A percentile compares a stretch with the other conserved stretches of the same genome.
These are phyloP conservation scores for Magnolia officinalis DNA, from an alignment of 164 flowering plant genomes.

Conservation along the genomic window DNA sequence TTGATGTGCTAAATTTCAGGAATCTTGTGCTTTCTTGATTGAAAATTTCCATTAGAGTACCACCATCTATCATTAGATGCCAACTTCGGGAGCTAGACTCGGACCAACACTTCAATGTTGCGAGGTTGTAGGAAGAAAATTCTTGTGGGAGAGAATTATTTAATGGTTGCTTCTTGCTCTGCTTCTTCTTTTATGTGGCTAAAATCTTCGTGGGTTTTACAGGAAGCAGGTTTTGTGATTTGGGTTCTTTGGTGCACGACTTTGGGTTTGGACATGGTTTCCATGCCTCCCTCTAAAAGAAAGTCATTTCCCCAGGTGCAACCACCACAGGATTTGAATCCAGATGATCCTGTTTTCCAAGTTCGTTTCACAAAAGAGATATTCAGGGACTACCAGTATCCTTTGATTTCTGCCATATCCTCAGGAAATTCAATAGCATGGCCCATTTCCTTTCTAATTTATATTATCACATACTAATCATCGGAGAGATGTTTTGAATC, in stretches of 20 bases:
- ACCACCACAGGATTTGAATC: conserved; percentile 65
- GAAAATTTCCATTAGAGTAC: too few relatives aligned
- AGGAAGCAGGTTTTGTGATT: conserved; percentile 2
- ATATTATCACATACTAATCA: background rate
- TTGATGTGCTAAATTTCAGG: too few relatives aligned
- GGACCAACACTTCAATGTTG: too few relatives aligned
- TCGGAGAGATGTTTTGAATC: background rate
- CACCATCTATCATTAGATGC: too few relatives aligned
- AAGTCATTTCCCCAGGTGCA: conserved; percentile 58
- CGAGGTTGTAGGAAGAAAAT: too few relatives aligned
- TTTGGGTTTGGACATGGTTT: conserved; percentile 11
- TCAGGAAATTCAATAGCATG: conserved; percentile 4
- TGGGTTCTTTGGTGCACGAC: background rate
- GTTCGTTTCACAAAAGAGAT: conserved; percentile 92
- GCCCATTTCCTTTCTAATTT: background rate
- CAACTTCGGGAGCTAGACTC: too few relatives aligned
- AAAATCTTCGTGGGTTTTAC: conserved; percentile 4
- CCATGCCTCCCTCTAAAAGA: conserved; percentile 75
- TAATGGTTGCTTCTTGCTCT: too few relatives aligned
- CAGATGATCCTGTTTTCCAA: conserved; percentile 75
- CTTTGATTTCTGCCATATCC: conserved; percentile 18
- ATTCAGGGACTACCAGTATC: conserved; percentile 80
- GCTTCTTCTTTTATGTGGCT: background rate
- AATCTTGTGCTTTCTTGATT: too few relatives aligned
- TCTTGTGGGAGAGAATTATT: too few relatives aligned